Base-by-base conservation (phyloP, 2,329 filamentous ascomycete species). In the Elsinoe necatrix region DNA sequence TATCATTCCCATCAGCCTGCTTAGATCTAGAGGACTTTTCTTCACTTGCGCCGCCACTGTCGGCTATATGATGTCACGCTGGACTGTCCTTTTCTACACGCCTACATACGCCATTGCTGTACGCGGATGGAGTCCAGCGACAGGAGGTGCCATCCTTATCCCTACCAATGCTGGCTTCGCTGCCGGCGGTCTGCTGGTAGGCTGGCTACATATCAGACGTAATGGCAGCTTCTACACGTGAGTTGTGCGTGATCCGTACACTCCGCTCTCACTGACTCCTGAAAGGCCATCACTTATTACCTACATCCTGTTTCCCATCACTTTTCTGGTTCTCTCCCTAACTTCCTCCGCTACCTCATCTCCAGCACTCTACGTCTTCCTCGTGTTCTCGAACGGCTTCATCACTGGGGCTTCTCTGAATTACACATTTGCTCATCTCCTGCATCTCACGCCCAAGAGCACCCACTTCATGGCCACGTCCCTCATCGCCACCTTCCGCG, bases 101-200 rank as follows among this genome's bases (percentile, higher is more conserved):
- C 89, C 89, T 0, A 82, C 89, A 42, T 91, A 89, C 64, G 85
- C 87, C 31, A 82, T 93, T 57, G 86, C 87, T 2, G 84, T 93
- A 1, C 81, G 84, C 1, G 81, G 81, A 56, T 86, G 86, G 73
- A 72, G 78, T 0, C 85, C 87, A 0, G 84, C 86, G 0, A 74
- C 81, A 1, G 85, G 87, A 1, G 89, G 89, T 2, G 79, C 85
- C 3, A 84, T 92, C 34, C 78, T 95, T 5, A 81, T 95, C 47
- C 88, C 89, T 0, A 93, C 89, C 0, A 95, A 95, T 68, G 67
- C 82, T 4, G 89, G 88, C 1, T 95, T 95, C 64, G 88, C 83
- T 0, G 63, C 80, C 1, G 89, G 89, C 21, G 87, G 88, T 0
- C 71, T 95, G 0, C 61, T 88, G 3, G 84, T 86, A 12, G 89